A percentile compares a stretch with the other conserved stretches of the same genome.
Conservation (phyloP, 495 filamentous ascomycete species). For the Penicillium subrubescens region DNA sequence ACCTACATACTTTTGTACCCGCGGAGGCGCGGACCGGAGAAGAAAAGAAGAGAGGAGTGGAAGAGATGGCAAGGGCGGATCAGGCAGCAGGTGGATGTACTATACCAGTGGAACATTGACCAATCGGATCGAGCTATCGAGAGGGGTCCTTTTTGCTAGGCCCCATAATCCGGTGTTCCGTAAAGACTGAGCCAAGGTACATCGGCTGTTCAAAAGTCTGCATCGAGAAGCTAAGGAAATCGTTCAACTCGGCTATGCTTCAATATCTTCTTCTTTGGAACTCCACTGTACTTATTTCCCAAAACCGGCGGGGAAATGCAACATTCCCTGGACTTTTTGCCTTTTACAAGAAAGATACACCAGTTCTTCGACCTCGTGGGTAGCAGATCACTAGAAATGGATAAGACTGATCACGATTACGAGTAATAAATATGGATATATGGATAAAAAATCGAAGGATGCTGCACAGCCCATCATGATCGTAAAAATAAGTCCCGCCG, state of each 20-base stretch:
- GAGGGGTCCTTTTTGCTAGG: neutral
- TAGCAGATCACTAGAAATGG: neutral
- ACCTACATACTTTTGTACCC: neutral
- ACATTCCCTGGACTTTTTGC: neutral
- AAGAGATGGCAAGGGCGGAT: neutral
- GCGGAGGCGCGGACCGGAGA: neutral
- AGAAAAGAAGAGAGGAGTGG: neutral
- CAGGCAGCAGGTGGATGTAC: neutral
- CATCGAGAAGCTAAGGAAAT: too few species aligned
- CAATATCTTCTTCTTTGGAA: too few species aligned
- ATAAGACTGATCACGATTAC: neutral
- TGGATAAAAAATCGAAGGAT: neutral
- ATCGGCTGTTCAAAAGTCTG: too few species aligned
- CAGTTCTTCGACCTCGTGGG: neutral
- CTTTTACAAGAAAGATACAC: neutral
- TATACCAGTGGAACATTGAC: neutral
- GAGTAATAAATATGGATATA: neutral
- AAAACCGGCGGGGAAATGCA: neutral
- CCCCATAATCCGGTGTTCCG: conserved; percentile 3
- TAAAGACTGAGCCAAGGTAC: neutral
- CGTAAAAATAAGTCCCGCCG: neutral
- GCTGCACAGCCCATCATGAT: neutral
- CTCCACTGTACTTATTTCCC: neutral
- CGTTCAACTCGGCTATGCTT: too few species aligned
- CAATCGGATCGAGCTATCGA: neutral